Conservation (phyloP, 148 eudicot genomes). For the Arbutus unedo region DNA sequence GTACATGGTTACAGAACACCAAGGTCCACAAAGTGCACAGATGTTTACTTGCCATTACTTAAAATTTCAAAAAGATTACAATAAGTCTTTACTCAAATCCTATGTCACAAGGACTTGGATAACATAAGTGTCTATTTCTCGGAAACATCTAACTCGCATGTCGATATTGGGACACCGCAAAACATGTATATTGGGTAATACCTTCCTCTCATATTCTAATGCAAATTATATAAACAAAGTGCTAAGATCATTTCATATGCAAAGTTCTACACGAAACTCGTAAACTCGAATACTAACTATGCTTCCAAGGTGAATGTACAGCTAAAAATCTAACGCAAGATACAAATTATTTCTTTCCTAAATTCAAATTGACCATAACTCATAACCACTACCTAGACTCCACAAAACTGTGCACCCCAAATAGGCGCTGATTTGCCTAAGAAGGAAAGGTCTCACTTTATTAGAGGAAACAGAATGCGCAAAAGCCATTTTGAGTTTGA, state of each 20-base stretch:
- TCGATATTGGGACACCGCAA: not conserved
- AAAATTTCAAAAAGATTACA: not conserved
- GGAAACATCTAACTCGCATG: not conserved
- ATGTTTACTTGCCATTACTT: not conserved
- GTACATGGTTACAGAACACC: not conserved
- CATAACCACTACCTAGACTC: not conserved
- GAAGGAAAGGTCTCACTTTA: not conserved
- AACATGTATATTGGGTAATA: not conserved
- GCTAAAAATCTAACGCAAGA: not conserved
- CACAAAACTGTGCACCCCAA: not conserved
- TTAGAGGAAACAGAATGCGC: not conserved
- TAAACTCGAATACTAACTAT: not conserved
- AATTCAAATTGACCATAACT: not conserved
- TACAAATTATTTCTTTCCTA: not conserved
- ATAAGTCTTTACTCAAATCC: not conserved
- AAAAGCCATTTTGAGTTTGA: not conserved
- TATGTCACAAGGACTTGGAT: no score
- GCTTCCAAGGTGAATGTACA: not conserved
- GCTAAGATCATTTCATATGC: not conserved
- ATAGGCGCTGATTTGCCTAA: not conserved
- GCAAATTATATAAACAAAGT: not conserved
- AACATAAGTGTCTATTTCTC: not conserved
- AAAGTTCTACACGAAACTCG: not conserved
- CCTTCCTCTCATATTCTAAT: not conserved
- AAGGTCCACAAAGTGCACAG: not conserved